Evolutionary conservation across 2,329 filamentous ascomycete genomes (phyloP), one percentile per base, ranked within the genome.

Genomic region (Colletotrichum paranaense): DNA sequence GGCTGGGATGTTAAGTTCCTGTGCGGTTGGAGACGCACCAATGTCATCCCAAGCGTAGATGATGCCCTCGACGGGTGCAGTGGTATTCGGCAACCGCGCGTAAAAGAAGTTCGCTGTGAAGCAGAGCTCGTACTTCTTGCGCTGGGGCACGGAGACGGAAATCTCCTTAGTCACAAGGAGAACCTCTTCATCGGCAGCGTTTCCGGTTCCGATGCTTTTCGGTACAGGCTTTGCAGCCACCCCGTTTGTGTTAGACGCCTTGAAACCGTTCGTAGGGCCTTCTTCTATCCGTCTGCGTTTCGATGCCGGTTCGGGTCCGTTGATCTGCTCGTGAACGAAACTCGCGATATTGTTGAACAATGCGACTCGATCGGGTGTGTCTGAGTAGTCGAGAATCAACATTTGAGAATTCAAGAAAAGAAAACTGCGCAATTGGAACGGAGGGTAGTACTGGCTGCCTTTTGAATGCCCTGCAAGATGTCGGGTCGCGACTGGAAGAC

Each of bases 71-170:
- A 89, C 84, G 0, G 89, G 88, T 28, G 84, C 82, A 2, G 85
- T 86, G 1, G 88, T 88, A 56, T 86, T 86, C 0, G 89, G 83
- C 1, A 84, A 83, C 46, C 88, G 85, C 16, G 90, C 90, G 75
- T 92, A 92, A 42, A 92, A 77, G 75, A 89, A 88, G 73, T 86
- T 85, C 6, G 86, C 82, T 2, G 91, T 93, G 74, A 93, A 88
- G 80, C 89, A 91, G 9, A 93, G 80, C 75, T 91, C 89, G 76
- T 90, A 90, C 81, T 93, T 93, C 82, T 93, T 93, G 75, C 92
- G 86, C 82, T 91, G 90, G 0, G 92, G 92, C 4, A 92, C 86
- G 1, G 90, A 89, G n/a, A 93, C 85, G 0, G 91, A 93, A 24
- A 93, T 90, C 57, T 92, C 91, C 80, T 91, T 91, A 72, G 93